Percentiles rank a stretch among this genome's conserved stretches.
These are phyloP conservation scores for Pterulicium gracile DNA, from an alignment of 1,284 basidiomycete species.

Conservation along the genomic window DNA sequence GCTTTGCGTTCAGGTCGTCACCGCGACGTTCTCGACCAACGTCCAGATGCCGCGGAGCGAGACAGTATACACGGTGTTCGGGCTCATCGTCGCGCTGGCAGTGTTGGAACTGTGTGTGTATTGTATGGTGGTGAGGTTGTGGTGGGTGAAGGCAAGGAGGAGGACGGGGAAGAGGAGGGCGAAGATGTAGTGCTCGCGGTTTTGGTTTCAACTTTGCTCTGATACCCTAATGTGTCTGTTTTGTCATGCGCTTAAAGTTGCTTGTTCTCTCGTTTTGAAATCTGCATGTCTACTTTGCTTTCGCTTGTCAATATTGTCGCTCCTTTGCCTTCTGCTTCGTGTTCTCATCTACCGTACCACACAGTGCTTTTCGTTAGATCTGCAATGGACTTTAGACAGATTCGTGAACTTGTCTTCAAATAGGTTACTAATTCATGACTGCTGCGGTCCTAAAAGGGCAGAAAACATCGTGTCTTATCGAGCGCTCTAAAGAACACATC, in stretches of 20 bases:
- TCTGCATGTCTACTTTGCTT: not conserved
- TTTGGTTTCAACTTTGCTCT: constrained; percentile 13
- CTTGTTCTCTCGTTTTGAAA: not conserved
- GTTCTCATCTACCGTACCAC: too few relatives aligned
- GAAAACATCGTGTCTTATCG: too few relatives aligned
- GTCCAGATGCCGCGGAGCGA: constrained; percentile 25
- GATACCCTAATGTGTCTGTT: not conserved
- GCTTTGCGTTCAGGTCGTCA: constrained; percentile 56
- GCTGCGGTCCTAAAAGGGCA: too few relatives aligned
- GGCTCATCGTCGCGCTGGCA: constrained; percentile 31
- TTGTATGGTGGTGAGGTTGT: constrained; percentile 34
- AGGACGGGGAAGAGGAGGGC: too few relatives aligned
- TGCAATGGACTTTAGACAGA: too few relatives aligned
- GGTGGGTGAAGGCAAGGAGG: constrained; percentile 47
- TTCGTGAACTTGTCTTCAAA: too few relatives aligned
- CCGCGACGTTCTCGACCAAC: constrained; percentile 62
- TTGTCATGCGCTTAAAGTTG: not conserved
- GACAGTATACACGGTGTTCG: constrained; percentile 30
- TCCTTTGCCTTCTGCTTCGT: not conserved
- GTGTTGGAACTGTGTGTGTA: constrained; percentile 29
- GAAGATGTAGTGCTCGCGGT: too few relatives aligned
- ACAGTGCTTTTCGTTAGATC: too few relatives aligned
- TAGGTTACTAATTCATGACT: too few relatives aligned
- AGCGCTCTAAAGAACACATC: too few relatives aligned
- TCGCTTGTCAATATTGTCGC: not conserved